Percentiles rank a stretch among this genome's conserved stretches.
phyloP scores from a whole-genome alignment of 768 basidiomycete genomes.

The Russula griseocarnosa region DNA sequence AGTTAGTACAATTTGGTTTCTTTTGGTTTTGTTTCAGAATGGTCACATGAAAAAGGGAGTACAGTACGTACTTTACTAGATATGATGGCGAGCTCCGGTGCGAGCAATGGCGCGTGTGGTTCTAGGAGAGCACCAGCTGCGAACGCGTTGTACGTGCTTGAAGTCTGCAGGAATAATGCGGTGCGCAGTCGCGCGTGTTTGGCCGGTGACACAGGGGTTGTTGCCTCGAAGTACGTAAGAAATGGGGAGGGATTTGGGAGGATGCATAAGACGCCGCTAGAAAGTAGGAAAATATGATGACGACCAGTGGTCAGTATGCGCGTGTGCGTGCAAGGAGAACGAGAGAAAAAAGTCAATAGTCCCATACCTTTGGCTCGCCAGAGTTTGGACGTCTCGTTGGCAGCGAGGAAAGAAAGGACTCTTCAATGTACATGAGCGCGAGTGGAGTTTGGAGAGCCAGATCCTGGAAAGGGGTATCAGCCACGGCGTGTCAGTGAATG shows the following conservation, averaged over 20 bases:
- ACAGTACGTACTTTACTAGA: slow-evolving; percentile 75
- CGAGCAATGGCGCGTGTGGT: slow-evolving; percentile 50
- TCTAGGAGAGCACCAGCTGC: slow-evolving; percentile 44
- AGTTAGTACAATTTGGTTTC: not conserved
- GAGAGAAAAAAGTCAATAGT: not conserved
- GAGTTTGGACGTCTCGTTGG: slow-evolving; percentile 25
- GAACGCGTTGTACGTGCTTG: slow-evolving; percentile 59
- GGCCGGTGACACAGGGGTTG: slow-evolving; percentile 71
- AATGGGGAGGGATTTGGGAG: slow-evolving; percentile 42
- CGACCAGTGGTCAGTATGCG: not conserved
- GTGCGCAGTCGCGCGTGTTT: slow-evolving; percentile 72
- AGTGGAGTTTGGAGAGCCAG: slow-evolving; percentile 63
- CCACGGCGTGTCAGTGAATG: not conserved
- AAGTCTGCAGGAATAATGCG: slow-evolving; percentile 77
- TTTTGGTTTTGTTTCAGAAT: not conserved
- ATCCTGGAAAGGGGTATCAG: slow-evolving; percentile 41
- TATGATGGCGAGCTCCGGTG: slow-evolving; percentile 70
- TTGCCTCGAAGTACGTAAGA: slow-evolving; percentile 74
- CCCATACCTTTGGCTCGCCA: slow-evolving; percentile 28
- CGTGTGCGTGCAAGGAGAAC: not conserved
- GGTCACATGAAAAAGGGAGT: too few relatives aligned
- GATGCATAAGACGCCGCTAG: slow-evolving; percentile 34
- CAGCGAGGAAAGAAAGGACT: slow-evolving; percentile 29
- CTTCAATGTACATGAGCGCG: slow-evolving; percentile 20
- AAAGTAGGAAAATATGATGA: not conserved